Base-by-base conservation (phyloP, 164 flowering plant species). In the Stephania cephalantha region DNA sequence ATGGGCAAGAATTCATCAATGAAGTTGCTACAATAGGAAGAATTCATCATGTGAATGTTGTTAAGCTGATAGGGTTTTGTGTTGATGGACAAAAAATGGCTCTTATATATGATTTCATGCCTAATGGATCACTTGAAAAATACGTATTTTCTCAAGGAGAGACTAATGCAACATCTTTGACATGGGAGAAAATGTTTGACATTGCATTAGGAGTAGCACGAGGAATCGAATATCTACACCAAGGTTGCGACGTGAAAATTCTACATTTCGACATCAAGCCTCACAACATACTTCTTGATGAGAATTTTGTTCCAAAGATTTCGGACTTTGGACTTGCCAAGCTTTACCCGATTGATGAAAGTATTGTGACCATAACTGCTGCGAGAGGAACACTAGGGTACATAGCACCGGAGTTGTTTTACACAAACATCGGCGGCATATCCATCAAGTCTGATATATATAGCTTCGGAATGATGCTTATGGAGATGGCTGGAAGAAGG, bases 251-350 rank as follows among this genome's bases (percentile, higher is more conserved):
- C 66, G 31, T 15, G 6, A 65, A 30, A 5, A 74, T 74, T 6
- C n/a, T 68, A 3, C 77, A 74, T 52, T 74, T 74, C 46, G 77
- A 74, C 25, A 74, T 74, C 50, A 74, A 74, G 58, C 70, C 76
- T 2, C 64, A 74, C 13, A 74, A 74, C 29, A 74, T 74, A 20
- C 46, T 74, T 18, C 70, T 74, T 12, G 77, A 69, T 42, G 35
- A 53, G 15, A 69, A 69, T 71, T 69, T 75, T 17, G 55, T n/a
- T 42, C 72, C 77, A 5, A 75, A 69, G 52, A 69, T 69, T 17
- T 75, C 77, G n/a, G 77, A 75, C 30, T 75, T 75, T 69, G 72
- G 77, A 12, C 66, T 68, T 11, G 77, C 71, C 18, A 74, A 74
- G 65, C 44, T 74, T 10, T 65, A 53, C 67, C 9, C 29, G 7